Conservation (phyloP, 768 basidiomycete genomes). For the Inosperma sp. region DNA sequence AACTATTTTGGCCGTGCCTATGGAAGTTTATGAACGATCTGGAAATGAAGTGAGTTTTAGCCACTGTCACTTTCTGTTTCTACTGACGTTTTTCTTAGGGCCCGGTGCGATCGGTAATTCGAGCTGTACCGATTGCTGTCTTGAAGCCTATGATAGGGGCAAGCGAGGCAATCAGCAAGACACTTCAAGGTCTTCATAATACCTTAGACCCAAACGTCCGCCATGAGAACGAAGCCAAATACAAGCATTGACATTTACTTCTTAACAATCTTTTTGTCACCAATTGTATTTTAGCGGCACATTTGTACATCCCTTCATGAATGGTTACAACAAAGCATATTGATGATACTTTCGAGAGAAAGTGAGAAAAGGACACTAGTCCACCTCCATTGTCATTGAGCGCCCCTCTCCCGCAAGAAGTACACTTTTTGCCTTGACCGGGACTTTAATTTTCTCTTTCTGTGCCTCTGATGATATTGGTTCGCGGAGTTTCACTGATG, state of each 20-base stretch:
- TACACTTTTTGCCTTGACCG: slow-evolving; percentile 60
- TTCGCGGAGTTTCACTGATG: slow-evolving; percentile 61
- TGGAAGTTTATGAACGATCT: slow-evolving; percentile 97
- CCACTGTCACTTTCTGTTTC: not conserved
- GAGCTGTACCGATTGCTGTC: slow-evolving; percentile 96
- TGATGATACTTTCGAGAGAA: no score
- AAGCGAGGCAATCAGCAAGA: slow-evolving; percentile 94
- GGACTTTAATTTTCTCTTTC: slow-evolving; percentile 76
- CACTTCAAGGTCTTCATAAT: slow-evolving; percentile 89
- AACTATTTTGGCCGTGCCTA: slow-evolving; percentile 96
- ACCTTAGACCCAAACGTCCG: slow-evolving; percentile 82
- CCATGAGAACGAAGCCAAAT: slow-evolving; percentile 87
- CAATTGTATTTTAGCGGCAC: no score
- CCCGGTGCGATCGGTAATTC: slow-evolving; percentile 87
- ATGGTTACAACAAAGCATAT: no score
- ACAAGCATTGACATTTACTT: slow-evolving; percentile 51
- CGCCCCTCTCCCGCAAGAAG: slow-evolving; percentile 80
- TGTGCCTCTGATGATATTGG: slow-evolving; percentile 47
- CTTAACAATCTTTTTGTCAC: not conserved
- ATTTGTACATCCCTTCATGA: no score
- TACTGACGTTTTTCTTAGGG: slow-evolving; percentile 49
- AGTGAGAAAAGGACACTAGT: slow-evolving; percentile 35
- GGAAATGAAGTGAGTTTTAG: slow-evolving; percentile 66
- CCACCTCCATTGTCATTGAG: slow-evolving; percentile 89
- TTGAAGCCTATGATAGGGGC: slow-evolving; percentile 98